Evolutionary conservation across 495 filamentous ascomycete genomes (phyloP).

Genomic region (Xeromyces bisporus): DNA sequence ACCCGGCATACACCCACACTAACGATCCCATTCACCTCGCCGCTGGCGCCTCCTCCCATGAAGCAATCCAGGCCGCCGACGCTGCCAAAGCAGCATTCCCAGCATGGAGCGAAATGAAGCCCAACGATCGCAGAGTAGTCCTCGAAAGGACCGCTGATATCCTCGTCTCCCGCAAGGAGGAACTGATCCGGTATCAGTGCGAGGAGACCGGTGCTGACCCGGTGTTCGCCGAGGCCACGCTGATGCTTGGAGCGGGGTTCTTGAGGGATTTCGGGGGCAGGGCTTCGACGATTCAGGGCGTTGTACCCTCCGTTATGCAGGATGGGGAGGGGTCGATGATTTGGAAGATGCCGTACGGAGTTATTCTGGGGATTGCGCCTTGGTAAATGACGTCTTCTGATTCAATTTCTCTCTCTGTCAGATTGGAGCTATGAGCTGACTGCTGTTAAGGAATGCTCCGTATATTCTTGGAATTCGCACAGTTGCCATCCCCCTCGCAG

Average conservation of each 20-base stretch:
- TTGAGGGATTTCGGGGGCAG: constrained; percentile 56
- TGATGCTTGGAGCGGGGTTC: constrained; percentile 39
- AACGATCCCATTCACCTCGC: constrained; percentile 42
- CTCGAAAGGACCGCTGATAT: constrained; percentile 54
- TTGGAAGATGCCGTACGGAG: constrained; percentile 67
- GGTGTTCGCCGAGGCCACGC: constrained; percentile 43
- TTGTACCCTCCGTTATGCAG: constrained; percentile 37
- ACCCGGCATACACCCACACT: constrained; percentile 46
- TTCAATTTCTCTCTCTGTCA: no score
- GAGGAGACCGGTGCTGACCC: constrained; percentile 49
- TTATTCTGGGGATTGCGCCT: constrained; percentile 66
- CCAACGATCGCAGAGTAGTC: constrained; percentile 48
- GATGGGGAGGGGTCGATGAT: constrained; percentile 49
- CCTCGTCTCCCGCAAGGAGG: constrained; percentile 43
- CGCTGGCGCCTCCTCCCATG: constrained; percentile 42
- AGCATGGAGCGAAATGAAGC: constrained; percentile 48
- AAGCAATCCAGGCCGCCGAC: constrained; percentile 37
- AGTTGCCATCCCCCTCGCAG: constrained; percentile 58
- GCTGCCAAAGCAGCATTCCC: constrained; percentile 53
- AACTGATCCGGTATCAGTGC: constrained; percentile 43
- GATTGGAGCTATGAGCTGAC: no score
- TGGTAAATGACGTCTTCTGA: no score
- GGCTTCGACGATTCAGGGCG: constrained; percentile 41
- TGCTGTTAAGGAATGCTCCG: constrained; percentile 39
- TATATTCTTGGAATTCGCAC: constrained; percentile 49